Conservation (phyloP, 2,329 filamentous ascomycete genomes). For the Talaromyces sp. region DNA sequence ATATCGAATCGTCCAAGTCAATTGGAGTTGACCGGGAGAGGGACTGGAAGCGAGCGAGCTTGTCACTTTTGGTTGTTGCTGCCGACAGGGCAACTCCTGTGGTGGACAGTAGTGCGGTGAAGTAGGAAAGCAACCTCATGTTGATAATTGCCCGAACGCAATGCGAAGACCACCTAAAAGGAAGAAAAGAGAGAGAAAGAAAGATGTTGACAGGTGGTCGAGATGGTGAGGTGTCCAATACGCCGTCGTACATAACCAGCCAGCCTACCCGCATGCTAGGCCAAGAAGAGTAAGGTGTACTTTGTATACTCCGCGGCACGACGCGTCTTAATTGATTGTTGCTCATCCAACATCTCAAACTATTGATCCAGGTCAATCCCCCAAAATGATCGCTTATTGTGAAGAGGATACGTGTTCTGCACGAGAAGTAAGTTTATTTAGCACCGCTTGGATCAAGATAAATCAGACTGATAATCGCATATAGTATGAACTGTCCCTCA, state of each 20-base stretch:
- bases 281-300: neutral
- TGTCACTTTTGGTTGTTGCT: constrained; percentile 61
- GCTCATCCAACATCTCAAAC: neutral
- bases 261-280: neutral
- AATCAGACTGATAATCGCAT: neutral
- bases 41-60: constrained; percentile 69
- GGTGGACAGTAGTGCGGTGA: constrained; percentile 43
- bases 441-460: neutral
- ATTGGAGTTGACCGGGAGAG: constrained; percentile 68
- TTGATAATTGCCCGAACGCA: neutral
- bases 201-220: neutral
- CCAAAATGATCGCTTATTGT: constrained; percentile 13
- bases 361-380: neutral
- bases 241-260: neutral
- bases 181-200: neutral
- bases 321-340: constrained; percentile 11
- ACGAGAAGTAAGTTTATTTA: constrained; percentile 27
- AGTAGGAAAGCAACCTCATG: constrained; percentile 35
- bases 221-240: constrained; percentile 18
- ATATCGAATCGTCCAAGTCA: constrained; percentile 74
- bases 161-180: neutral
- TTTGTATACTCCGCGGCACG: neutral
- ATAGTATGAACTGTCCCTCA: constrained; percentile 48
- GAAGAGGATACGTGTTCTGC: constrained; percentile 16
- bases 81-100: constrained; percentile 31